Evolutionary conservation across 768 basidiomycete species (phyloP), one percentile per base, ranked within the genome.

Genomic region (Boletus coccyginus): DNA sequence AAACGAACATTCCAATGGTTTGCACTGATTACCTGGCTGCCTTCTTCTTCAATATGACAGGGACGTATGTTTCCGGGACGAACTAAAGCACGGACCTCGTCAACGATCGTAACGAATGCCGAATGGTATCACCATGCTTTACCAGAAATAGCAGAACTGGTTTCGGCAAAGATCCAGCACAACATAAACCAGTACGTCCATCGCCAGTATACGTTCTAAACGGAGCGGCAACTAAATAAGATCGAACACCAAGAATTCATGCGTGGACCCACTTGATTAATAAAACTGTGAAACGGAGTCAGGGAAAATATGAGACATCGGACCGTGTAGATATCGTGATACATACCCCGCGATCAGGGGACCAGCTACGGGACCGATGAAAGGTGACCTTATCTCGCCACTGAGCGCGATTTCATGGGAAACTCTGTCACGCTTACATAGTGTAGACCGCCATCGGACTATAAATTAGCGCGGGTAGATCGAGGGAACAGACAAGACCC

Each of bases 121-220:
- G 12, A n/a, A 38, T 3, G 16, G 1, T 17, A 17, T 24, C 5
- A 11, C 12, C 12, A 13, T 24, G 12, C 70, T 79, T 61, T 59
- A 86, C 86, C 42, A 81, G 24, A 46, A 83, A 64, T 9, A 93
- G 70, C 0, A 81, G 73, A 9, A 80, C n/a, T 47, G 10, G 77
- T 69, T 66, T 90, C 78, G 3, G 71, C 71, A 46, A 81, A 82
- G 1, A 80, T 76, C 92, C 91, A 94, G 21, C 88, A 88, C 2
- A 86, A 57, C 54, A 87, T 67, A 16, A 88, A 71, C 53, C 85
- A 83, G 71, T 86, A 94, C 0, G 89, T 90, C 91, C 90, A 93
- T 56, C 87, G 72, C 88, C 88, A 89, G 45, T 78, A 62, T 2
- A 78, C 58, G 60, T 85, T 74, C 81, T 88, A 46, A 41, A 43